These are phyloP conservation scores for Penicillium polonicum DNA, from an alignment of 2,329 filamentous ascomycete species.

Conservation along the genomic window DNA sequence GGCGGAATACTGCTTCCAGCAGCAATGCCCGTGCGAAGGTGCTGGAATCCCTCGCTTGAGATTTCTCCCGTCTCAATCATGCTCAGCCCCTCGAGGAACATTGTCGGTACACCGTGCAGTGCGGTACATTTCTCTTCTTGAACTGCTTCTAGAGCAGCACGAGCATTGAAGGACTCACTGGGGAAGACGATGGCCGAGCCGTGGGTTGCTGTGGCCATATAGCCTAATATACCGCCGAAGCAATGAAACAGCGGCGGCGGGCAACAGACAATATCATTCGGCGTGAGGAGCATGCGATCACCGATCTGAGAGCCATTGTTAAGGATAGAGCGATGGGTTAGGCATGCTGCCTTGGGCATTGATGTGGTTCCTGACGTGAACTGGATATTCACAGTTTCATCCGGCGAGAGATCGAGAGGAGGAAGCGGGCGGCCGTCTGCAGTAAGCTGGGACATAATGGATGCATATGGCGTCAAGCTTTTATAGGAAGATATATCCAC, in stretches of 20 bases:
- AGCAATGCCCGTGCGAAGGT: slow-evolving; percentile 84
- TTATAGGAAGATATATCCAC: slow-evolving; percentile 47
- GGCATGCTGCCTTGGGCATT: slow-evolving; percentile 84
- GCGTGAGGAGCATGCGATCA: slow-evolving; percentile 74
- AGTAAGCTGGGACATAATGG: slow-evolving; percentile 46
- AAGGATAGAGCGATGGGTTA: slow-evolving; percentile 80
- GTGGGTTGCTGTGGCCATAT: slow-evolving; percentile 89
- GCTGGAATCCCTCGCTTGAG: slow-evolving; percentile 55
- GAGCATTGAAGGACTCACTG: slow-evolving; percentile 79
- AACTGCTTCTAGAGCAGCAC: slow-evolving; percentile 64
- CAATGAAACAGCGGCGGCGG: slow-evolving; percentile 64
- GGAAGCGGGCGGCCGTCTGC: slow-evolving; percentile 44
- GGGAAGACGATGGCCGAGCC: slow-evolving; percentile 81
- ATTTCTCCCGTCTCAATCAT: slow-evolving; percentile 59
- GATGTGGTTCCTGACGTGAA: slow-evolving; percentile 97
- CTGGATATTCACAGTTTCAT: slow-evolving; percentile 88
- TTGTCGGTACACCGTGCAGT: slow-evolving; percentile 88
- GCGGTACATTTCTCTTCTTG: slow-evolving; percentile 64
- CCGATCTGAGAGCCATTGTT: slow-evolving; percentile 91
- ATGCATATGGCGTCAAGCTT: slow-evolving; percentile 49
- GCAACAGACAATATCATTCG: slow-evolving; percentile 67
- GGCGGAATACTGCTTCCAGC: slow-evolving; percentile 83
- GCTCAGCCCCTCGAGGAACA: slow-evolving; percentile 88
- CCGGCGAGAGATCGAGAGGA: slow-evolving; percentile 51
- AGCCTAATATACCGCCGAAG: slow-evolving; percentile 89